A percentile compares a stretch with the other conserved stretches of the same genome.
Conservation (phyloP, 768 basidiomycete genomes). For the Steccherinum ochraceum region DNA sequence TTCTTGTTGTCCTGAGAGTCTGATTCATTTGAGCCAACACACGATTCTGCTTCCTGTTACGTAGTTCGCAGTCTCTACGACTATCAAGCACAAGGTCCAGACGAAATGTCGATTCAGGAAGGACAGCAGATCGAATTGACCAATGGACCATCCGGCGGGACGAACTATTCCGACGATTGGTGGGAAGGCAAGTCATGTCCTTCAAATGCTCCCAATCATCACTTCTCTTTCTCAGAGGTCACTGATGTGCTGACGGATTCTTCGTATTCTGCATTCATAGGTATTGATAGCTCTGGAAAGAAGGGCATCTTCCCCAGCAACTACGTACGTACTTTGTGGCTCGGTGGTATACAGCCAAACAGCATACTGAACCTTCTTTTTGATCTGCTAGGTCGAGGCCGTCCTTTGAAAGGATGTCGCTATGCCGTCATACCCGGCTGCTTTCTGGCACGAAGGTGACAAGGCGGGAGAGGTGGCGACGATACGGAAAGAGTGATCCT, state of each 20-base stretch:
- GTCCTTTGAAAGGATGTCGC: background rate
- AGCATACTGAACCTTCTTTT: background rate
- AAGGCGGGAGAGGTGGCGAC: background rate
- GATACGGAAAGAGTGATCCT: background rate
- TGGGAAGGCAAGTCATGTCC: slow-evolving; percentile 62
- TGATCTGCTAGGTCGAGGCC: background rate
- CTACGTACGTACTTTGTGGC: slow-evolving; percentile 53
- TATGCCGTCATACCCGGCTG: background rate
- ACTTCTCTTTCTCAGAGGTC: background rate
- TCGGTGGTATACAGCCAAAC: background rate
- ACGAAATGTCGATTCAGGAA: slow-evolving; percentile 58
- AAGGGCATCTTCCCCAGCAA: slow-evolving; percentile 87
- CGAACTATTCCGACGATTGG: slow-evolving; percentile 73
- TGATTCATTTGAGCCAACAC: background rate
- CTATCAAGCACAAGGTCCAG: slow-evolving; percentile 66
- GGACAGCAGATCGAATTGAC: slow-evolving; percentile 62
- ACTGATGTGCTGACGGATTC: slow-evolving; percentile 13
- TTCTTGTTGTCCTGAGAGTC: background rate
- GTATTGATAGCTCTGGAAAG: slow-evolving; percentile 48
- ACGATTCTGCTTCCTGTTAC: background rate
- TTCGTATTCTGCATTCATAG: slow-evolving; percentile 36
- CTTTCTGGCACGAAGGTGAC: background rate
- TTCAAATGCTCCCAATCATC: background rate
- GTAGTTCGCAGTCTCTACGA: slow-evolving; percentile 79
- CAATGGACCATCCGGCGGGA: slow-evolving; percentile 52